Evolutionary conservation across 2,329 filamentous ascomycete species (phyloP), one percentile per base, ranked within the genome.

Genomic region (Penicillium sp.): DNA sequence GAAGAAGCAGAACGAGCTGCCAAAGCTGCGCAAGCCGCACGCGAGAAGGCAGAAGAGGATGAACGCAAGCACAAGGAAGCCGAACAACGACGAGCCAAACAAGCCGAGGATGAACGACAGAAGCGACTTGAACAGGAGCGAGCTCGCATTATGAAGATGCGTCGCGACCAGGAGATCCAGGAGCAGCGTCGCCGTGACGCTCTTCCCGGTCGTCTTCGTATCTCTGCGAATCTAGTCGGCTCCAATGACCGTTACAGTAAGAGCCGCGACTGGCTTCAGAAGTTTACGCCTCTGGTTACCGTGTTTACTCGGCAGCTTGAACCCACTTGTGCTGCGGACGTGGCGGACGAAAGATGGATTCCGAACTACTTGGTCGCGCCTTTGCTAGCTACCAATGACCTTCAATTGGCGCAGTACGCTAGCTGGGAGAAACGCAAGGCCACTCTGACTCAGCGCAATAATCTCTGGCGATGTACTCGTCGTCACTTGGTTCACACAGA

Each of bases 291-390:
- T 22, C 63, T 82, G 21, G 75, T 76, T 33, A 79, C 76, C 21
- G 79, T 75, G 9, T 70, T 70, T 43, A 79, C 76, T 8, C 63
- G 66, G 33, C 75, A 80, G 56, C 70, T 82, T 10, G 75, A 80
- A 53, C 70, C 73, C 14, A 58, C 60, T 24, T 78, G 74, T 64
- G 64, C 65, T 19, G 52, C 57, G 19, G 71, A 76, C 31, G 53
- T 73, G 35, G 73, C 72, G 16, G 70, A 76, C 26, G 79, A 81
- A 56, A 70, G 71, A 63, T 82, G 79, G 79, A 72, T 81, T 60
- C 75, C 77, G 22, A 81, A 81, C 55, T 79, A 79, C 60, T 70
- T 80, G 60, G 76, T 79, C 61, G 79, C 79, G 29, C 77, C 77
- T 43, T 63, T 82, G 44, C 69, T 82, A 52, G 78, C 75, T 35